These are phyloP conservation scores for Astrephomene gubernaculifera DNA, from an alignment of 139 green algal genomes.

Conservation along the genomic window DNA sequence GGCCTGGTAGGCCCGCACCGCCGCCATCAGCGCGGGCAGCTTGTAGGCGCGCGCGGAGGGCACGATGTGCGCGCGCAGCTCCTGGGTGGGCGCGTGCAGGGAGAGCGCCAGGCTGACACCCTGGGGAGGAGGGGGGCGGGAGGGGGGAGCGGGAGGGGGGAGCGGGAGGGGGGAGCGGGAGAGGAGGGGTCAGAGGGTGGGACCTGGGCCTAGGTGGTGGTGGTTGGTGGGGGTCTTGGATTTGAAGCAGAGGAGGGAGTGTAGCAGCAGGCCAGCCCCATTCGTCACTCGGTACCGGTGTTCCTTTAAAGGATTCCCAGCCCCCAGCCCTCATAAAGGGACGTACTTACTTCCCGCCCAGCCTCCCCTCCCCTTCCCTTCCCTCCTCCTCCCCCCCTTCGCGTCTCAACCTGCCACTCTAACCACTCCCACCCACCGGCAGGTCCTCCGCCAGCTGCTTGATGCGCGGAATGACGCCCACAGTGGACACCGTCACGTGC, in stretches of 20 bases:
- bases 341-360: not conserved
- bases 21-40: slow-evolving; percentile 85
- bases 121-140: slow-evolving; percentile 13
- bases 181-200: not conserved
- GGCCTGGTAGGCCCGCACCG: slow-evolving; percentile 82
- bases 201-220: not conserved
- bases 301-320: too few species aligned
- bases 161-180: not conserved
- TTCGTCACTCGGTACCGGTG: too few species aligned
- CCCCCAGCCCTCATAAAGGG: too few species aligned
- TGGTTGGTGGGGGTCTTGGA: too few species aligned
- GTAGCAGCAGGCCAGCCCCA: too few species aligned
- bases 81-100: slow-evolving; percentile 93
- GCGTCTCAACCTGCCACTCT: not conserved
- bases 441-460: slow-evolving; percentile 83
- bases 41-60: slow-evolving; percentile 90
- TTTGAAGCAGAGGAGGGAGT: too few species aligned
- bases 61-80: slow-evolving; percentile 89
- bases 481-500: slow-evolving; percentile 93
- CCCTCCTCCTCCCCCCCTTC: not conserved
- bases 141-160: not conserved
- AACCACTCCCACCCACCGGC: slow-evolving; percentile 56
- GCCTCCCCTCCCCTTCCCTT: not conserved
- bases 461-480: slow-evolving; percentile 86
- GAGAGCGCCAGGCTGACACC: slow-evolving; percentile 93